Percentiles rank a stretch among this genome's conserved stretches.
Evolutionary conservation across 2,329 filamentous ascomycete species (phyloP).

Genomic region (Colletotrichum endophyticum): DNA sequence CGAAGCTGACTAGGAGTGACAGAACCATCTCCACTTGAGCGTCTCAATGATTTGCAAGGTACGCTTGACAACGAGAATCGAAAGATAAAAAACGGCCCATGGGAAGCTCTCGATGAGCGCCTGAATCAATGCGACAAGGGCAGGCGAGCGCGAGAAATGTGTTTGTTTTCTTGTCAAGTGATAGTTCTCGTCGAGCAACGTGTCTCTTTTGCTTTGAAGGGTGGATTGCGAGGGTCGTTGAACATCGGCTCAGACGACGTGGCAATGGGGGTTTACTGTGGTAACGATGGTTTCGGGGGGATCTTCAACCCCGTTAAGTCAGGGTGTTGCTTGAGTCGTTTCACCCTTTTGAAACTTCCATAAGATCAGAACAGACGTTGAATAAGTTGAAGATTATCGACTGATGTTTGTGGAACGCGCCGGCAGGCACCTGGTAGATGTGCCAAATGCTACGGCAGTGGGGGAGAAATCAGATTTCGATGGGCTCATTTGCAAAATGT

Average conservation of each 20-base stretch:
- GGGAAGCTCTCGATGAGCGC: not conserved
- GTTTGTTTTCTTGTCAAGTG: not conserved
- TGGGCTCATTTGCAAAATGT: not conserved
- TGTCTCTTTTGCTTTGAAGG: not conserved
- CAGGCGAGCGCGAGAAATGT: not conserved
- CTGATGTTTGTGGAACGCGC: constrained; percentile 9
- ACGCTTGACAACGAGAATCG: not conserved
- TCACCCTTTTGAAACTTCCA: not conserved
- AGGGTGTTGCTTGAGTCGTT: constrained; percentile 1
- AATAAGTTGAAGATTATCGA: constrained; percentile 1
- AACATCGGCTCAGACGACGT: not conserved
- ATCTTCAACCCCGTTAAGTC: not conserved
- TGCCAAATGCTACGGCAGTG: not conserved
- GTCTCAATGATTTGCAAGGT: not conserved
- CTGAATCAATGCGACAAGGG: not conserved
- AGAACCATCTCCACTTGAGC: constrained; percentile 24
- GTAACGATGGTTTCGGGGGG: not conserved
- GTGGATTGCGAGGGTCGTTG: not conserved
- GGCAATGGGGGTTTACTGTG: not conserved
- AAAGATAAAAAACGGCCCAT: not conserved
- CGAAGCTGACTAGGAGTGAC: constrained; percentile 42
- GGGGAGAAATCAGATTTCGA: not conserved
- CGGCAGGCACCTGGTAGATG: not conserved
- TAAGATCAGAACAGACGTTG: constrained; percentile 1
- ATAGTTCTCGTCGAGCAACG: not conserved